These are phyloP conservation scores for Aspergillus sp. DNA, from an alignment of 2,329 filamentous ascomycete species.

Conservation along the genomic window DNA sequence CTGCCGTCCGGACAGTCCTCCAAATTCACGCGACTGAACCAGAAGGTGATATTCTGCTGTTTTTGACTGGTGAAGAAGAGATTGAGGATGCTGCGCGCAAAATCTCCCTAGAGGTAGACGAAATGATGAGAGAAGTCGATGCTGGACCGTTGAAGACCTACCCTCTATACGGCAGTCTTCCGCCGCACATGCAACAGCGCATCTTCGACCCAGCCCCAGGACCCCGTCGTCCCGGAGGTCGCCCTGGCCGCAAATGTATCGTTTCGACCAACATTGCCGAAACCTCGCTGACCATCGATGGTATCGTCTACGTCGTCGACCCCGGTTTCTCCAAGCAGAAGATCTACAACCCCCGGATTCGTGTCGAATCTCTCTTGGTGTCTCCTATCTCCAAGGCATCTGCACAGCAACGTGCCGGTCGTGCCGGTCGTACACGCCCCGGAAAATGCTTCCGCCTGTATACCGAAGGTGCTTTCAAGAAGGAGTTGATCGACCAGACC, in stretches of 20 bases:
- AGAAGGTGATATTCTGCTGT: slow-evolving; percentile 90
- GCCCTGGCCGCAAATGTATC: slow-evolving; percentile 89
- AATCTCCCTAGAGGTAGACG: slow-evolving; percentile 85
- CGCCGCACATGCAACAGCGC: slow-evolving; percentile 86
- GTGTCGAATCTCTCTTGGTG: slow-evolving; percentile 95
- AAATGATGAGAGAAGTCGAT: slow-evolving; percentile 87
- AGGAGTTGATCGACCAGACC: slow-evolving; percentile 95
- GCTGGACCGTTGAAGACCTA: slow-evolving; percentile 88
- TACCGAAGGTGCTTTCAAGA: slow-evolving; percentile 93
- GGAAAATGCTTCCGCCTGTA: slow-evolving; percentile 98
- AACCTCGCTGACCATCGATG: slow-evolving; percentile 95
- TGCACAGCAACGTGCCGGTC: slow-evolving; percentile 94
- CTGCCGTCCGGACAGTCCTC: slow-evolving; percentile 87
- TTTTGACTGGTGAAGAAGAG: slow-evolving; percentile 96
- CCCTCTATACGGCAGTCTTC: slow-evolving; percentile 89
- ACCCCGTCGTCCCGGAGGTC: slow-evolving; percentile 70
- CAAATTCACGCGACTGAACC: slow-evolving; percentile 93
- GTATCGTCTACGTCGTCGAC: slow-evolving; percentile 99
- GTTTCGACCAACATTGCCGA: slow-evolving; percentile 98
- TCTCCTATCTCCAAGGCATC: slow-evolving; percentile 98
- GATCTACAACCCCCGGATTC: slow-evolving; percentile 95
- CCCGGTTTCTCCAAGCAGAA: slow-evolving; percentile 99
- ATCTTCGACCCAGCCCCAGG: slow-evolving; percentile 90
- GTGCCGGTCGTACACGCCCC: slow-evolving; percentile 96
- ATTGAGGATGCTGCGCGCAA: slow-evolving; percentile 96